These are phyloP conservation scores for Aphanoascus verrucosus DNA, from an alignment of 2,329 filamentous ascomycete genomes.

Conservation along the genomic window DNA sequence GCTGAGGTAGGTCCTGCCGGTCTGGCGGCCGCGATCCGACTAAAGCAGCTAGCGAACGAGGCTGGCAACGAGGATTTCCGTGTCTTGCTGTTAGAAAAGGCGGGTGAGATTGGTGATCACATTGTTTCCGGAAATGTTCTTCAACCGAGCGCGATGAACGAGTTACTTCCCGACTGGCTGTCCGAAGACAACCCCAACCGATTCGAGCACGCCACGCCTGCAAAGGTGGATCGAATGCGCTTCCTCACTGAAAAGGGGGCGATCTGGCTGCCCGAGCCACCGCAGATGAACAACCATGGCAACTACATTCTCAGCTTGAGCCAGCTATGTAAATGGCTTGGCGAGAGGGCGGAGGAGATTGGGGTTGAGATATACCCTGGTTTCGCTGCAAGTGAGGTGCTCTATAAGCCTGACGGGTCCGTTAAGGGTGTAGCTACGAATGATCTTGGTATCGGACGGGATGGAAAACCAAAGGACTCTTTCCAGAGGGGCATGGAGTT, in stretches of 20 bases:
- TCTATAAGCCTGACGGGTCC: constrained; percentile 76
- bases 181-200: constrained; percentile 75
- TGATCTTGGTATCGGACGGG: constrained; percentile 72
- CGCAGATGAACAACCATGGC: constrained; percentile 96
- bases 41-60: constrained; percentile 92
- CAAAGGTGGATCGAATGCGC: constrained; percentile 76
- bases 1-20: constrained; percentile 62
- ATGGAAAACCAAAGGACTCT: constrained; percentile 74
- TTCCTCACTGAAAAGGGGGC: constrained; percentile 75
- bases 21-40: constrained; percentile 78
- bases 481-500: constrained; percentile 99
- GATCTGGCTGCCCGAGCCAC: constrained; percentile 74
- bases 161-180: constrained; percentile 89
- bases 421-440: constrained; percentile 94
- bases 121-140: constrained; percentile 94
- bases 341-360: constrained; percentile 88
- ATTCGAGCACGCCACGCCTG: constrained; percentile 79
- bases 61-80: constrained; percentile 93
- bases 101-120: constrained; percentile 86
- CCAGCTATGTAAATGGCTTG: constrained; percentile 90
- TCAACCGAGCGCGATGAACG: constrained; percentile 75
- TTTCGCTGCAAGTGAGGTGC: constrained; percentile 84
- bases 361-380: constrained; percentile 95
- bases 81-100: constrained; percentile 86
- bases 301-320: constrained; percentile 97